Percentiles rank a stretch among this genome's conserved stretches.
Evolutionary conservation across 208 protist species (phyloP).

Genomic region (Angomonas deanei): DNA sequence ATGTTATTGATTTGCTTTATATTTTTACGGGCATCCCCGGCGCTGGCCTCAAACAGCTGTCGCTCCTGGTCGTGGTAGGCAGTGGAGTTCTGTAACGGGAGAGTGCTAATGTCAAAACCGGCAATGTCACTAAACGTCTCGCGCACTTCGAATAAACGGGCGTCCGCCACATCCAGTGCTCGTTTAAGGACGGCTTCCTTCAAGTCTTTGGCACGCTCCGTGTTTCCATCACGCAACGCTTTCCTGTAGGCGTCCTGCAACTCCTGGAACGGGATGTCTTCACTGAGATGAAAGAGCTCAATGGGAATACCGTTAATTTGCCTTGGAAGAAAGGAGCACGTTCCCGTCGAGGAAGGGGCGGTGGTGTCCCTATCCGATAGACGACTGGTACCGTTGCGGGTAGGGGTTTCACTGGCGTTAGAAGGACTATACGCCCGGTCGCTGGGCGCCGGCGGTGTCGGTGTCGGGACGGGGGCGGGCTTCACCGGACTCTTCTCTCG

Average conservation of each 20-base stretch:
- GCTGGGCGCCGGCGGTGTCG: not conserved
- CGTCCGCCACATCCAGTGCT: conserved; percentile 23
- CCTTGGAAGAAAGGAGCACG: not conserved
- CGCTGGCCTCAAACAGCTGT: conserved; percentile 17
- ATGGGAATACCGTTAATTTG: not conserved
- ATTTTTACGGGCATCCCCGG: conserved; percentile 1
- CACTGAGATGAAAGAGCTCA: not conserved
- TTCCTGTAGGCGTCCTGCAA: conserved; percentile 24
- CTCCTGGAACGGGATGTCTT: conserved; percentile 1
- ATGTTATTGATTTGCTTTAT: conserved; percentile 14
- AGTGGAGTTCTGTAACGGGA: conserved; percentile 34
- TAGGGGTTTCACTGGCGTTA: no score
- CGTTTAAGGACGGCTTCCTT: conserved; percentile 13
- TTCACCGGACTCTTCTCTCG: not conserved
- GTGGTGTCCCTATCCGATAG: not conserved
- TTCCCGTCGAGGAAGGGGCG: not conserved
- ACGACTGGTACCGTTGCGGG: no score
- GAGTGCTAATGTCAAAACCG: conserved; percentile 18
- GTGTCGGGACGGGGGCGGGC: not conserved
- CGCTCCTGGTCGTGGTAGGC: conserved; percentile 26
- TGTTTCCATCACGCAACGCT: conserved; percentile 44
- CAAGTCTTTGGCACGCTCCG: conserved; percentile 21
- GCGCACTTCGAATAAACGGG: conserved; percentile 27
- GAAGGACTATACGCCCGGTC: no score
- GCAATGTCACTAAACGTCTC: conserved; percentile 23